Conservation (phyloP, 2,329 filamentous ascomycete genomes). For the Nemania diffusa region DNA sequence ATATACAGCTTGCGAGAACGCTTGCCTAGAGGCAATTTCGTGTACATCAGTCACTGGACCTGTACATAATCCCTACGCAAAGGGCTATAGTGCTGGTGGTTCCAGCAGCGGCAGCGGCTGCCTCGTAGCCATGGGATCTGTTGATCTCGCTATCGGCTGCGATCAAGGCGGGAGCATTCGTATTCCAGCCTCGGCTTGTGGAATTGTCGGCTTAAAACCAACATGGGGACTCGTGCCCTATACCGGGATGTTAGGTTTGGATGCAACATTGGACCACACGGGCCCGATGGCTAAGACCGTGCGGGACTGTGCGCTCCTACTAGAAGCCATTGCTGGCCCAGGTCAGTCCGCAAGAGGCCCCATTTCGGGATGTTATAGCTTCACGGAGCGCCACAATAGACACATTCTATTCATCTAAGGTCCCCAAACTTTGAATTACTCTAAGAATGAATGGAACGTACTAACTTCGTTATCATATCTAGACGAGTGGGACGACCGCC, state of each 20-base stretch:
- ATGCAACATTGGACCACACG: slow-evolving; percentile 47
- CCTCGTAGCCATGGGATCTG: slow-evolving; percentile 52
- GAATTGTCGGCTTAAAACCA: slow-evolving; percentile 50
- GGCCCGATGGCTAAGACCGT: slow-evolving; percentile 48
- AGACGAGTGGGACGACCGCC: slow-evolving; percentile 50
- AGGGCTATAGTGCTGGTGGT: slow-evolving; percentile 60
- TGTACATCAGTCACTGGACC: slow-evolving; percentile 57
- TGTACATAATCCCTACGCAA: slow-evolving; percentile 59
- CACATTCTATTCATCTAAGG: too few species aligned
- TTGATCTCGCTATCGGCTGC: slow-evolving; percentile 50
- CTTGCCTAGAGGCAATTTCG: slow-evolving; percentile 55
- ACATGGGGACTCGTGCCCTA: slow-evolving; percentile 50
- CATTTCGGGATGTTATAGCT: too few species aligned
- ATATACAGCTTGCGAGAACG: slow-evolving; percentile 57
- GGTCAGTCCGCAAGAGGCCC: background rate
- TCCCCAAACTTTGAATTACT: too few species aligned
- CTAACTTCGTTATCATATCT: too few species aligned
- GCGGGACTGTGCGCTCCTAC: slow-evolving; percentile 46
- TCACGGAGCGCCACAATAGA: too few species aligned
- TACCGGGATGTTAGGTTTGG: slow-evolving; percentile 48
- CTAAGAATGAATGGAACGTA: too few species aligned
- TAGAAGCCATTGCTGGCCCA: slow-evolving; percentile 46
- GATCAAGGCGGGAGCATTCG: slow-evolving; percentile 52
- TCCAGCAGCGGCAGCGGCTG: slow-evolving; percentile 55
- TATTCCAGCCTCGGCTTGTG: slow-evolving; percentile 47